Conservation (phyloP, 768 basidiomycete genomes). For the Hygrocybe punicea region DNA sequence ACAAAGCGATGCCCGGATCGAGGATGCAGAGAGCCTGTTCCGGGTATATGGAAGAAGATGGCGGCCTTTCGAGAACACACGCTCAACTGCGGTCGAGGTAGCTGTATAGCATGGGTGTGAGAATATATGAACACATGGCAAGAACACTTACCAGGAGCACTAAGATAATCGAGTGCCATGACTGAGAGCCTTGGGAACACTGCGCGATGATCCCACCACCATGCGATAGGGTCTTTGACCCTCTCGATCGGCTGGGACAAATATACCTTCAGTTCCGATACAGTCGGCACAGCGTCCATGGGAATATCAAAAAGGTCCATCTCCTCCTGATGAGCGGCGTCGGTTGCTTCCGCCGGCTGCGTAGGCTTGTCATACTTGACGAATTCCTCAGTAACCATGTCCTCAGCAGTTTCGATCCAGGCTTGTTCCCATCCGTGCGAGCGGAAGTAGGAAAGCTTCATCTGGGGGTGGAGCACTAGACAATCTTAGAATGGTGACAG, state of each 20-base stretch:
- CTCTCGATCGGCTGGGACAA: constrained; percentile 13
- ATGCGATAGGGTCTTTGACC: constrained; percentile 16
- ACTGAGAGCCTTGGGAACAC: constrained; percentile 20
- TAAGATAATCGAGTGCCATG: constrained; percentile 30
- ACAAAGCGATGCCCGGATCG: constrained; percentile 20
- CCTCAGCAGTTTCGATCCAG: constrained; percentile 23
- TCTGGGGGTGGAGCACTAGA: constrained; percentile 26
- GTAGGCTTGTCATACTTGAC: background rate
- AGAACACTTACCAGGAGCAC: background rate
- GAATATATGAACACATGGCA: background rate
- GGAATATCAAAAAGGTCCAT: background rate
- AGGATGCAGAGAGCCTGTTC: constrained; percentile 17
- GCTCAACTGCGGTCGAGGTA: constrained; percentile 26
- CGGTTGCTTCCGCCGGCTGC: background rate
- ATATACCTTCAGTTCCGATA: constrained; percentile 19
- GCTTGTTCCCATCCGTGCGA: constrained; percentile 15
- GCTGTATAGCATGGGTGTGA: constrained; percentile 9
- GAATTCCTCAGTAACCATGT: constrained; percentile 16
- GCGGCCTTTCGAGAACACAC: constrained; percentile 22
- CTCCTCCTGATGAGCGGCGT: background rate
- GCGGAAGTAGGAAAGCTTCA: constrained; percentile 31
- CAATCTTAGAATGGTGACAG: background rate
- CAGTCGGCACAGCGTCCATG: background rate
- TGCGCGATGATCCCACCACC: constrained; percentile 18
- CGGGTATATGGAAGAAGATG: constrained; percentile 1